phyloP scores from a whole-genome alignment of 2,329 filamentous ascomycete species.

The Epichloe glyceriae region DNA sequence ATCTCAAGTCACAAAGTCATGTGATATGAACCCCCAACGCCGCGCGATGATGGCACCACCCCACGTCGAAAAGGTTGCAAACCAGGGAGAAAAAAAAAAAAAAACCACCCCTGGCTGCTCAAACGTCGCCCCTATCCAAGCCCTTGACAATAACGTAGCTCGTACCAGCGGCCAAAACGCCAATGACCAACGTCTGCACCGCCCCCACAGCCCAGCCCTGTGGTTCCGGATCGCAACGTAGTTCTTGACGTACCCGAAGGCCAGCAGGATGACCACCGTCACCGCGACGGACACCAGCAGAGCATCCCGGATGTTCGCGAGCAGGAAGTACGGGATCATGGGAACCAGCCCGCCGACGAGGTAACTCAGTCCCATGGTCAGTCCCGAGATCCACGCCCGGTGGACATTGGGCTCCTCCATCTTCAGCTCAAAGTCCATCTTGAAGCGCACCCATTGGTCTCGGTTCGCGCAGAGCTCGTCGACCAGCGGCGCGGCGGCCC shows the following conservation, averaged over 20 bases:
- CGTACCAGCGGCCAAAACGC: conserved; percentile 51
- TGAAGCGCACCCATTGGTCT: conserved; percentile 40
- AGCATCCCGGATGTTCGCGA: conserved; percentile 29
- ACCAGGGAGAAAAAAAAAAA: not conserved
- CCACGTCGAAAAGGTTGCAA: not conserved
- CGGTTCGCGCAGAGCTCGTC: conserved; percentile 34
- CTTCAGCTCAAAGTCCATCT: conserved; percentile 45
- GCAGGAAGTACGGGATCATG: conserved; percentile 55
- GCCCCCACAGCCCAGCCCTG: conserved; percentile 42
- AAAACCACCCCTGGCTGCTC: not conserved
- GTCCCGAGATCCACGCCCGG: conserved; percentile 40
- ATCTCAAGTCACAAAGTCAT: no score
- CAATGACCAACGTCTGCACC: conserved; percentile 51
- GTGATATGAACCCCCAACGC: not conserved
- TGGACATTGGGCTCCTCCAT: conserved; percentile 31
- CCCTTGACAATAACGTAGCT: conserved; percentile 49
- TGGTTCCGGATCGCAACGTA: conserved; percentile 38
- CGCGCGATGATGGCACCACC: not conserved
- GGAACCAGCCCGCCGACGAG: conserved; percentile 60
- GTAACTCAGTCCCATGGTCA: conserved; percentile 56
- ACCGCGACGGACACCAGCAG: conserved; percentile 47
- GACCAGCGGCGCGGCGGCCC: conserved; percentile 31
- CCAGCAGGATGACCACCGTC: conserved; percentile 46
- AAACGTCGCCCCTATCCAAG: conserved; percentile 27
- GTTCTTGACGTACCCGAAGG: conserved; percentile 55